A percentile compares a stretch with the other conserved stretches of the same genome.
Conservation (phyloP, 2,329 filamentous ascomycete species). For the Orbilia javanica region DNA sequence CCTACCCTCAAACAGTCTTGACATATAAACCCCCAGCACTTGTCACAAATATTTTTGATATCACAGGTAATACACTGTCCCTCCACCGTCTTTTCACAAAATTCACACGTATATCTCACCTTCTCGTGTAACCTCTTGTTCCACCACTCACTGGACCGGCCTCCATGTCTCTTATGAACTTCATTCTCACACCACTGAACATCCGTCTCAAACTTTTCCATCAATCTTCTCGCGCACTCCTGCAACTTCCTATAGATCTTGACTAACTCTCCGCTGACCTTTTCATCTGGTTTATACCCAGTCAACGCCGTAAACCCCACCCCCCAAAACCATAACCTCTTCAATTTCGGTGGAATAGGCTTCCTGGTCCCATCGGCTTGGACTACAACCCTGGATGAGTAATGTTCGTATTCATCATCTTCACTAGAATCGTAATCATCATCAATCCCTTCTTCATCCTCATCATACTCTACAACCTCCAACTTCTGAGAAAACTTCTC, state of each 20-base stretch:
- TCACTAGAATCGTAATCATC: too few relatives aligned
- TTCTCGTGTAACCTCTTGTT: neutral
- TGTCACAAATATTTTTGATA: neutral
- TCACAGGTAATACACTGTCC: neutral
- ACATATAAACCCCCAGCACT: neutral
- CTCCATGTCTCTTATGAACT: neutral
- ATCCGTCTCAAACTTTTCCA: conserved; percentile 11
- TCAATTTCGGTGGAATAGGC: neutral
- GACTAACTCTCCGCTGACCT: neutral
- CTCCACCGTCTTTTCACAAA: neutral
- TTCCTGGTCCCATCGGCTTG: neutral
- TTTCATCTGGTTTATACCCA: neutral
- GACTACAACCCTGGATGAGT: too few relatives aligned
- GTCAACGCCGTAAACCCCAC: neutral
- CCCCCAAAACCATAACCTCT: conserved; percentile 13
- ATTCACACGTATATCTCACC: neutral
- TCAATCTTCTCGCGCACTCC: conserved; percentile 1
- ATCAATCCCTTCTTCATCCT: too few relatives aligned
- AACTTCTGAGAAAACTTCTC: too few relatives aligned
- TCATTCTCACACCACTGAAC: conserved; percentile 5
- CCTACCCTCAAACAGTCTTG: neutral
- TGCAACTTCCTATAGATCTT: neutral
- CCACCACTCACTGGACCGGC: neutral
- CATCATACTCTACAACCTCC: too few relatives aligned
- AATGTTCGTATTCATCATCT: too few relatives aligned